Conservation (phyloP, 306 rosid genomes). For the Dicorynia guianensis region DNA sequence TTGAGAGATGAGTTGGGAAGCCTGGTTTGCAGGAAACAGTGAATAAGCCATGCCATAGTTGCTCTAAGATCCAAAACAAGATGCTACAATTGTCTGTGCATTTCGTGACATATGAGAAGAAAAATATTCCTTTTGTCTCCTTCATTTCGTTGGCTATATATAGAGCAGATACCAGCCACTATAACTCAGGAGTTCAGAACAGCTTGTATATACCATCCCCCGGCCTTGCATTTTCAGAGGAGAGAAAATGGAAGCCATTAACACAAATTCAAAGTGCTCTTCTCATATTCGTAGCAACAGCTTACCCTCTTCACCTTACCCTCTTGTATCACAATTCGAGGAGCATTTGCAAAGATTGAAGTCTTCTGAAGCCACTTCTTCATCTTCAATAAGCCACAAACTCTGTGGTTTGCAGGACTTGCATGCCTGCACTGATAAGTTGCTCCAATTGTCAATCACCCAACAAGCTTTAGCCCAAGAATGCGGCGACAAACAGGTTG, state of each 20-base stretch:
- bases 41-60: slow-evolving; percentile 6
- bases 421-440: slow-evolving; percentile 14
- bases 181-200: neutral
- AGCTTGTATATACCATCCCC: slow-evolving; percentile 8
- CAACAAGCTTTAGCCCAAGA: slow-evolving; percentile 31
- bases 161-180: slow-evolving; percentile 7
- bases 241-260: slow-evolving; percentile 31
- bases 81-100: neutral
- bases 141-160: slow-evolving; percentile 25
- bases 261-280: neutral
- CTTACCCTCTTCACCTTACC: slow-evolving; percentile 33
- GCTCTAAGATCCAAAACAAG: slow-evolving; percentile 11
- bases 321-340: slow-evolving; percentile 33
- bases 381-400: slow-evolving; percentile 28
- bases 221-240: neutral
- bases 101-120: slow-evolving; percentile 11
- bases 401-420: slow-evolving; percentile 31
- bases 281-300: slow-evolving; percentile 26
- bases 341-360: slow-evolving; percentile 29
- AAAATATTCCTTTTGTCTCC: slow-evolving; percentile 38
- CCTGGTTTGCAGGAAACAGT: slow-evolving; percentile 33
- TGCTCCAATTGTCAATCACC: slow-evolving; percentile 24
- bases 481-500: neutral
- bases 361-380: slow-evolving; percentile 35
- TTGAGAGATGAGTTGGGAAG: slow-evolving; percentile 31